phyloP scores from a whole-genome alignment of 306 rosid genomes.

The Cicer cuneatum region DNA sequence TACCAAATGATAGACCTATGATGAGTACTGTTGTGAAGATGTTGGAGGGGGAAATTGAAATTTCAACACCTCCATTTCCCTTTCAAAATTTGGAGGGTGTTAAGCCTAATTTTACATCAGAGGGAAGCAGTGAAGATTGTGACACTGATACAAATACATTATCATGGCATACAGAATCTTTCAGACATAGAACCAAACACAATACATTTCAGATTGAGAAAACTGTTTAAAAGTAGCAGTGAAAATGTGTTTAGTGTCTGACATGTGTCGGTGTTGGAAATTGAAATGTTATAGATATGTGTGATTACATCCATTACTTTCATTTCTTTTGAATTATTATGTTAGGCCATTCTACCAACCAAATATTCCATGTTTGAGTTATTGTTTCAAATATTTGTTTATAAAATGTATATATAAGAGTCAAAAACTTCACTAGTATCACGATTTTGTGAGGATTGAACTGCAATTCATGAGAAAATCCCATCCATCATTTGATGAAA shows the following conservation, averaged over 20 bases:
- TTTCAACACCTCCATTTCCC: constrained; percentile 55
- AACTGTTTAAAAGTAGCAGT: neutral
- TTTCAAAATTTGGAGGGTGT: constrained; percentile 44
- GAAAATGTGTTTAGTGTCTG: no score
- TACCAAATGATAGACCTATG: constrained; percentile 54
- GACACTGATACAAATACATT: constrained; percentile 32
- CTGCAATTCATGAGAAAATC: no score
- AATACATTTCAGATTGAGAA: constrained; percentile 46
- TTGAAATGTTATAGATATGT: no score
- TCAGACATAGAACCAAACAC: neutral
- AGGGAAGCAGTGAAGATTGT: constrained; percentile 39
- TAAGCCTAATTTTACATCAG: constrained; percentile 11
- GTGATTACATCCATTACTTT: no score
- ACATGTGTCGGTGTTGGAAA: no score
- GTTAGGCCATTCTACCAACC: neutral
- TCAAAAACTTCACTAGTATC: no score
- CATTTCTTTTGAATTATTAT: no score
- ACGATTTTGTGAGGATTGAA: no score
- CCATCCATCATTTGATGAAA: constrained; percentile 47
- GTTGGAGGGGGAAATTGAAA: constrained; percentile 54
- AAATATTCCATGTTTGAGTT: neutral
- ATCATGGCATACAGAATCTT: constrained; percentile 36
- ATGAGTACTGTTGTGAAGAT: constrained; percentile 62
- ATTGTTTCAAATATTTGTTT: constrained; percentile 1
- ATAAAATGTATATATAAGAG: neutral